These are phyloP conservation scores for Colletotrichum zoysiae DNA, from an alignment of 2,329 filamentous ascomycete species.

Conservation along the genomic window DNA sequence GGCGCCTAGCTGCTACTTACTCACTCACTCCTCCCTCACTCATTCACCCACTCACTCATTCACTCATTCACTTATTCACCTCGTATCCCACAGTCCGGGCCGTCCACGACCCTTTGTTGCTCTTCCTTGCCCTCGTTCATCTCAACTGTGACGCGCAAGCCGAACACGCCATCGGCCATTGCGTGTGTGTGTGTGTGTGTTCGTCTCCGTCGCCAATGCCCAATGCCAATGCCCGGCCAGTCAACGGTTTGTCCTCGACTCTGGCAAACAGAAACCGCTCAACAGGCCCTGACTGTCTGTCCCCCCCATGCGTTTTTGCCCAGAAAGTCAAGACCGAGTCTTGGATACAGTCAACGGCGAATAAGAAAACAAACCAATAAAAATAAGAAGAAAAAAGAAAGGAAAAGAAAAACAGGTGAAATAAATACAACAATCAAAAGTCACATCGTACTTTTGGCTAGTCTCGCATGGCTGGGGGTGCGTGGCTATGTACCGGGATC, in stretches of 20 bases:
- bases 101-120: background rate
- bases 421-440: background rate
- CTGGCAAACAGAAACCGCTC: background rate
- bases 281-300: background rate
- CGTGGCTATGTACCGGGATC: background rate
- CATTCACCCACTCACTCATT: background rate
- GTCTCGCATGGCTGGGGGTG: background rate
- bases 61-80: background rate
- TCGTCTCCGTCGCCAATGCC: background rate
- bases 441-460: background rate
- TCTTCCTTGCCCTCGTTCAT: conserved; percentile 9
- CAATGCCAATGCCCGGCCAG: background rate
- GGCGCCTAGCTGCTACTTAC: conserved; percentile 12
- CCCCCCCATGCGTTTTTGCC: background rate
- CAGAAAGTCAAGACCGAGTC: background rate
- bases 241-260: background rate
- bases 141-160: background rate
- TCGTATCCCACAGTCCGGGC: background rate
- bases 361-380: background rate
- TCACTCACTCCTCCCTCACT: background rate
- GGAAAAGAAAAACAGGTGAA: background rate
- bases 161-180: background rate
- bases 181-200: background rate
- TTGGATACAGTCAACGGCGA: background rate
- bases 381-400: too few species aligned